A percentile compares a stretch with the other conserved stretches of the same genome.
phyloP scores from a whole-genome alignment of 2,329 filamentous ascomycete genomes.

The Paecilomyces dactylethromorphus region DNA sequence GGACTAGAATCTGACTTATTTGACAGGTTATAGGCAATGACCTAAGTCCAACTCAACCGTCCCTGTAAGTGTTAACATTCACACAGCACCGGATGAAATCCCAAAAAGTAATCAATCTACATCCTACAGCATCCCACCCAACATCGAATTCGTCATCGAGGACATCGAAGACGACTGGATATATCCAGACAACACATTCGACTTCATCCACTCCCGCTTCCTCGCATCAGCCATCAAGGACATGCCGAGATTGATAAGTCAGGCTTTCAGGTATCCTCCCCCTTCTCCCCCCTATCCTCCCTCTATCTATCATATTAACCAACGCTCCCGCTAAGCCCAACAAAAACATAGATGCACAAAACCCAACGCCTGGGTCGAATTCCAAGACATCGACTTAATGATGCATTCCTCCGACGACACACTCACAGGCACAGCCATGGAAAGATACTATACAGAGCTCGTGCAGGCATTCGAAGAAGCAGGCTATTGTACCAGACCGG shows the following conservation, averaged over 20 bases:
- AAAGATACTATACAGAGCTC: conserved; percentile 3
- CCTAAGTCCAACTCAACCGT: conserved; percentile 3
- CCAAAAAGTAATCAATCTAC: not conserved
- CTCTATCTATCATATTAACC: too few relatives aligned
- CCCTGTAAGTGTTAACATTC: not conserved
- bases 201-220: conserved; percentile 54
- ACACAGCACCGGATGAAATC: not conserved
- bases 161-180: conserved; percentile 53
- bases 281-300: too few relatives aligned
- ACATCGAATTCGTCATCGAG: conserved; percentile 51
- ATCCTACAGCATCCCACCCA: conserved; percentile 40
- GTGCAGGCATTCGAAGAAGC: not conserved
- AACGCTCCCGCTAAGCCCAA: not conserved
- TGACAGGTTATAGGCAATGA: conserved; percentile 1
- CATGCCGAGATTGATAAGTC: conserved; percentile 45
- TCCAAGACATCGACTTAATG: not conserved
- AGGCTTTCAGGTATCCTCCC: conserved; percentile 36
- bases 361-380: not conserved
- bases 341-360: not conserved
- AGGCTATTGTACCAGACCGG: not conserved
- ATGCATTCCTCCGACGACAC: not conserved
- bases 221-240: conserved; percentile 51
- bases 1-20: not conserved
- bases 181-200: conserved; percentile 46
- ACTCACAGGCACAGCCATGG: conserved; percentile 5